phyloP scores from a whole-genome alignment of 805 yeast genomes.

The Saccharomyces jurei region DNA sequence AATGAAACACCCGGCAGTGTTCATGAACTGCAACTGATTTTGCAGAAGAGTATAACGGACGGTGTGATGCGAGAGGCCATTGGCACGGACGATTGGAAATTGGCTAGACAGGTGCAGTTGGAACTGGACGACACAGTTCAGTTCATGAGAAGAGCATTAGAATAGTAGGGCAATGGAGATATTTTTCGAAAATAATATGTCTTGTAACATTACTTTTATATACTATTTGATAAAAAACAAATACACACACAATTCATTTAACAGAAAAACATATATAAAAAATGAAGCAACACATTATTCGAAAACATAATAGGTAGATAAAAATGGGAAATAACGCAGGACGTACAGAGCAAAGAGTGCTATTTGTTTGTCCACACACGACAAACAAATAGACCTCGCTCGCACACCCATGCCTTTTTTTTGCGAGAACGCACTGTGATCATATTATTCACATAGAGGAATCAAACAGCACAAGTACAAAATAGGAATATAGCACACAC shows the following conservation, averaged over 20 bases:
- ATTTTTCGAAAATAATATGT: not conserved
- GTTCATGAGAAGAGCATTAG: slow-evolving; percentile 30
- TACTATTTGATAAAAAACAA: not conserved
- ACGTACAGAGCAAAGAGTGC: not conserved
- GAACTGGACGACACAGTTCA: slow-evolving; percentile 30
- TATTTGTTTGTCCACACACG: not conserved
- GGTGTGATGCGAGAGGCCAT: slow-evolving; percentile 20
- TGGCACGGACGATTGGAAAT: slow-evolving; percentile 20
- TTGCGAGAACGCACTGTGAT: not conserved
- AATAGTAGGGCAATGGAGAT: slow-evolving; percentile 3
- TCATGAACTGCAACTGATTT: slow-evolving; percentile 24
- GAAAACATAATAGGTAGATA: not conserved
- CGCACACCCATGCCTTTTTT: not conserved
- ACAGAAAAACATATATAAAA: not conserved
- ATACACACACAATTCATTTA: not conserved
- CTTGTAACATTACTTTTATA: not conserved
- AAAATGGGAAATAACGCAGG: not conserved
- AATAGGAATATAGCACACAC: not conserved
- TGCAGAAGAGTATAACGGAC: slow-evolving; percentile 27
- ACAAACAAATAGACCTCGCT: not conserved
- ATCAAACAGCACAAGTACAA: not conserved
- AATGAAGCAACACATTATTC: not conserved
- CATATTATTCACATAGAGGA: not conserved
- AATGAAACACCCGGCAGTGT: slow-evolving; percentile 25
- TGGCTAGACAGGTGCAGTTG: slow-evolving; percentile 22